Percentiles rank a stretch among this genome's conserved stretches.
phyloP scores from a whole-genome alignment of 2,329 filamentous ascomycete genomes.

The Aureobasidium leucospermi region DNA sequence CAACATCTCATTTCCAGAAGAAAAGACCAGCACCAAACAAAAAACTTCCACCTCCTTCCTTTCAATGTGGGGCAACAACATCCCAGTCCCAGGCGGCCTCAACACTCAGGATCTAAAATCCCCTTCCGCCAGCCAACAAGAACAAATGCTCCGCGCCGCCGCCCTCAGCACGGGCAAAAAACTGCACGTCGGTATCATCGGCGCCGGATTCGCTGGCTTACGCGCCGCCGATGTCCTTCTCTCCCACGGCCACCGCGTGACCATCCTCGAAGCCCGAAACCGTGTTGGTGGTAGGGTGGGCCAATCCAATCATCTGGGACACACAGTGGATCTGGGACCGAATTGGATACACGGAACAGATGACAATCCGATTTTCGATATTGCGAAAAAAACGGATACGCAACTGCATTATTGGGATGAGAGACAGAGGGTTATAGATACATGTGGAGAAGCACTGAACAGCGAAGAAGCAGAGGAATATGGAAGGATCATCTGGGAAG shows the following conservation, averaged over 20 bases:
- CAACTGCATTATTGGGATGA: conserved; percentile 46
- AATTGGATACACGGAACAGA: conserved; percentile 74
- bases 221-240: conserved; percentile 62
- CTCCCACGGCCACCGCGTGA: conserved; percentile 58
- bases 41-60: too few species aligned
- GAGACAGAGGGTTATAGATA: conserved; percentile 49
- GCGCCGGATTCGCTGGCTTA: conserved; percentile 64
- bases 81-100: conserved; percentile 3
- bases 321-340: conserved; percentile 58
- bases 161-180: background rate
- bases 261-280: conserved; percentile 60
- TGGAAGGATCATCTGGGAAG: conserved; percentile 52
- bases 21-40: too few species aligned
- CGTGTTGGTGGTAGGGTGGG: conserved; percentile 58
- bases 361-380: conserved; percentile 61
- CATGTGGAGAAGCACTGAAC: conserved; percentile 47
- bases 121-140: background rate
- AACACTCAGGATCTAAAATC: background rate
- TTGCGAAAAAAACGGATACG: conserved; percentile 56
- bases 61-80: conserved; percentile 14
- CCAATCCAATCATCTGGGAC: conserved; percentile 37
- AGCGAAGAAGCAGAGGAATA: conserved; percentile 31
- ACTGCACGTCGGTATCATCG: conserved; percentile 52
- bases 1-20: background rate
- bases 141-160: conserved; percentile 10